Conservation (phyloP, 192 early-diverging fungal species). For the Gaertneriomyces sp. region DNA sequence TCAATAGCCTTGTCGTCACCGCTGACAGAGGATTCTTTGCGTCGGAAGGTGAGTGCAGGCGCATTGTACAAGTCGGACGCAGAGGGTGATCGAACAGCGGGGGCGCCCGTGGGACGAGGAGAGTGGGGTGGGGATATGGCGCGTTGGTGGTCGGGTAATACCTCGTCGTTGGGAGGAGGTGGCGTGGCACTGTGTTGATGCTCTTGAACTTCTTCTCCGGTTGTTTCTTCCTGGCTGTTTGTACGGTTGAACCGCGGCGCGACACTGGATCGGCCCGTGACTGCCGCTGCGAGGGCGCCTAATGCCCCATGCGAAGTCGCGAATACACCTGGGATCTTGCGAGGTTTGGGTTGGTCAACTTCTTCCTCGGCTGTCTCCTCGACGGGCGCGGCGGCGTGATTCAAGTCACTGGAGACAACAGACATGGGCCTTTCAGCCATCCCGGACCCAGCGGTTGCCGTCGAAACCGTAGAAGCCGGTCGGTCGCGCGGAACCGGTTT, state of each 20-base stretch:
- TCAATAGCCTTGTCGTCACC: constrained; percentile 54
- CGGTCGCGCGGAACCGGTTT: too few relatives aligned
- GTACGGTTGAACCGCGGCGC: too few relatives aligned
- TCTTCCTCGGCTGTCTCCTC: not conserved
- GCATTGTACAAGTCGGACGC: not conserved
- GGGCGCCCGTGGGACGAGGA: not conserved
- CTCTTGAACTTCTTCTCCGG: not conserved
- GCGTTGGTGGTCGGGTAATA: too few relatives aligned
- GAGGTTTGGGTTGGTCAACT: constrained; percentile 20
- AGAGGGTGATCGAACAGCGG: constrained; percentile 8
- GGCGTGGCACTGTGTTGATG: constrained; percentile 2
- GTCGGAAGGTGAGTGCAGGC: constrained; percentile 32
- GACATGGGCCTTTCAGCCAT: constrained; percentile 14
- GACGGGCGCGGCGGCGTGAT: not conserved
- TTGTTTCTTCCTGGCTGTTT: not conserved
- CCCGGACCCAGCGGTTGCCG: too few relatives aligned
- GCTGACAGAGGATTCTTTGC: constrained; percentile 39
- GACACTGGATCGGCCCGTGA: constrained; percentile 15
- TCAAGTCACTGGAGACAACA: constrained; percentile 8
- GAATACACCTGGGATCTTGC: constrained; percentile 41
- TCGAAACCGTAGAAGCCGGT: too few relatives aligned
- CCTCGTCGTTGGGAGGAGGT: not conserved
- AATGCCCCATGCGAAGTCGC: constrained; percentile 40
- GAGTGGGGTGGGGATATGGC: too few relatives aligned
- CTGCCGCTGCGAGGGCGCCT: constrained; percentile 41